Evolutionary conservation across 192 early-diverging fungal species (phyloP), one percentile per base, ranked within the genome.

Genomic region (Coemansia sp.): DNA sequence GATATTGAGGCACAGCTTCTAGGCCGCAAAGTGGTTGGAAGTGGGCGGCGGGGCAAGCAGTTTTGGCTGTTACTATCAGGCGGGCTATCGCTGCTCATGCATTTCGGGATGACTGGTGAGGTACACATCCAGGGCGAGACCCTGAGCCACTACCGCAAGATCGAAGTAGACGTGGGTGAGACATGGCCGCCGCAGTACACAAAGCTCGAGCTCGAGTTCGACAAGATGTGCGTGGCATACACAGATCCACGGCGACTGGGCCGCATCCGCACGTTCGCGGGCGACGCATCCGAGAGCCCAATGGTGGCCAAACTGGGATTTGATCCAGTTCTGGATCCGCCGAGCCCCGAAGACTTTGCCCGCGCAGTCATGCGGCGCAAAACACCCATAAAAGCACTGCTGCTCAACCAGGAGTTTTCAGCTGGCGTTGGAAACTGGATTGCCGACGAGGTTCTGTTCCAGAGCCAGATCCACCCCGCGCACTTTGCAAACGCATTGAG

Each of bases 371-470:
- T 22, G 8, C 62, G 60, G 43, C 70, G 88, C 14, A 66, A 63
- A 1, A 65, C 76, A 21, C 84, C 89, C 0, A 85, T 95, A 62
- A 95, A 95, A 59, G 75, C 88, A 0, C 64, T 93, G 39, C 70
- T 95, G 23, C 81, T 95, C 14, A 87, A 92, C 49, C 93, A 94
- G 53, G 43, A 68, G 6, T 91, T 95, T 60, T 86, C 83, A 0
- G 89, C 91, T 0, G 93, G 93, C 3, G 84, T 94, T 3, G 93
- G 92, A 0, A 94, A 94, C 72, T 94, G 92, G 92, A 78, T 94
- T 11, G 92, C 92, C 0, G 93, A 94, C 69, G 92, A 92, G 73
- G 77, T 92, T 1, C 81, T 95, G 6, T 94, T 85, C 65, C 89
- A 89, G 48, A 85, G 90, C 35, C 48, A 66, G 24, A 70, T 94